Percentiles rank a stretch among this genome's conserved stretches.
Conservation (phyloP, 768 basidiomycete genomes). For the Baorangia bicolor region DNA sequence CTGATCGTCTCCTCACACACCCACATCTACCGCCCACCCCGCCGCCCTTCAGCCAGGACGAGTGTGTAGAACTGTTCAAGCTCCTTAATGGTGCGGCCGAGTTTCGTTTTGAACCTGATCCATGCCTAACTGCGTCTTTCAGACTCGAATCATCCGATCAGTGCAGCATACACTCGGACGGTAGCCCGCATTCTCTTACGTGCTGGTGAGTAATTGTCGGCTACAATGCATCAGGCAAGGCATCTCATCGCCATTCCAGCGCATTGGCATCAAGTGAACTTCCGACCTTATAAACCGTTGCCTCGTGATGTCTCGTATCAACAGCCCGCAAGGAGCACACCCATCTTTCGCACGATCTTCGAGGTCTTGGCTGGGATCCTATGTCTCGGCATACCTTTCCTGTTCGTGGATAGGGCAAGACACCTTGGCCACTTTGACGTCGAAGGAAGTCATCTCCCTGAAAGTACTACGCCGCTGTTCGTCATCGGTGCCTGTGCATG, state of each 20-base stretch:
- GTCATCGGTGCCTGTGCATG: conserved; percentile 65
- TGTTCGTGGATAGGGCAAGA: conserved; percentile 58
- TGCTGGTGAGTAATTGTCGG: conserved; percentile 48
- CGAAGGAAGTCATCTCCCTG: conserved; percentile 49
- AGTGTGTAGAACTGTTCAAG: conserved; percentile 71
- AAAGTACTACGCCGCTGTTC: conserved; percentile 55
- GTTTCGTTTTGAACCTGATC: neutral
- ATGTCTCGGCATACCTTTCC: conserved; percentile 77
- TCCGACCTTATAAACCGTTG: conserved; percentile 66
- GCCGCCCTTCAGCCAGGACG: conserved; percentile 72
- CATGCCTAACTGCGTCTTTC: conserved; percentile 1
- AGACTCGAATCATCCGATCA: conserved; percentile 25
- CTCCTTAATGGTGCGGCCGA: conserved; percentile 43
- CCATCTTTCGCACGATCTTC: conserved; percentile 48
- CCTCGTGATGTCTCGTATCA: conserved; percentile 48
- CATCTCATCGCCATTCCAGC: conserved; percentile 31
- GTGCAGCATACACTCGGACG: conserved; percentile 56
- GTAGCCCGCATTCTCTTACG: conserved; percentile 68
- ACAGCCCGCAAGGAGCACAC: conserved; percentile 28
- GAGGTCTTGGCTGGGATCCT: conserved; percentile 62
- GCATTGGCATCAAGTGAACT: conserved; percentile 69
- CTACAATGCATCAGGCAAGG: neutral
- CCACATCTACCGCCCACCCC: conserved; percentile 43
- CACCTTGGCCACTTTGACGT: conserved; percentile 53
- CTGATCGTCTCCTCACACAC: conserved; percentile 70